These are phyloP conservation scores for Talaromyces funiculosus DNA, from an alignment of 2,329 filamentous ascomycete species.

Conservation along the genomic window DNA sequence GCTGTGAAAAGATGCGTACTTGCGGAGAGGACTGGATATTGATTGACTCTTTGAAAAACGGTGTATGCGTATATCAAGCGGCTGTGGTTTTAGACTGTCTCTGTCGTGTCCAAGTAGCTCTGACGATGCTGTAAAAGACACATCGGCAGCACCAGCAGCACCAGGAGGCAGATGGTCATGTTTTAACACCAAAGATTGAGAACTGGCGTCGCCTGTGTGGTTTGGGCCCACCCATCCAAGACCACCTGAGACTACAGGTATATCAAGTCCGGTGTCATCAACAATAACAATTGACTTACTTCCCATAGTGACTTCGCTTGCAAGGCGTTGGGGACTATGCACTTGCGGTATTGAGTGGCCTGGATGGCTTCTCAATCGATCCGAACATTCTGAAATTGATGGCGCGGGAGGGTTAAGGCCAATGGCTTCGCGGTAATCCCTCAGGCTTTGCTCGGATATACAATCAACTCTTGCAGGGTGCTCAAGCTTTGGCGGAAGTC, in stretches of 20 bases:
- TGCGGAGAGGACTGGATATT: constrained; percentile 34
- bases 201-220: constrained; percentile 10
- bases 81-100: background rate
- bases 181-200: constrained; percentile 1
- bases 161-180: background rate
- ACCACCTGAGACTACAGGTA: constrained; percentile 37
- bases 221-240: constrained; percentile 16
- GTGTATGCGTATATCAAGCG: background rate
- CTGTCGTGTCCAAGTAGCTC: constrained; percentile 14
- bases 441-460: constrained; percentile 69
- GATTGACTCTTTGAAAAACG: constrained; percentile 20
- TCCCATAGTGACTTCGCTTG: constrained; percentile 63
- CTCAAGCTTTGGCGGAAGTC: constrained; percentile 29
- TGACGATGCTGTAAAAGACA: constrained; percentile 23
- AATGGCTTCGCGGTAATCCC: constrained; percentile 73
- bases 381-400: background rate
- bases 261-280: constrained; percentile 52
- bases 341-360: constrained; percentile 17
- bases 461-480: constrained; percentile 68
- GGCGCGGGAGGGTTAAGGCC: constrained; percentile 52
- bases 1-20: constrained; percentile 43
- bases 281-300: constrained; percentile 89
- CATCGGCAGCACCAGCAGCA: constrained; percentile 18
- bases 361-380: constrained; percentile 2
- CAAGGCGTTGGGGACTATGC: constrained; percentile 28